Percentiles rank a stretch among this genome's conserved stretches.
phyloP scores from a whole-genome alignment of 495 filamentous ascomycete genomes.

The Penicillium canariense region DNA sequence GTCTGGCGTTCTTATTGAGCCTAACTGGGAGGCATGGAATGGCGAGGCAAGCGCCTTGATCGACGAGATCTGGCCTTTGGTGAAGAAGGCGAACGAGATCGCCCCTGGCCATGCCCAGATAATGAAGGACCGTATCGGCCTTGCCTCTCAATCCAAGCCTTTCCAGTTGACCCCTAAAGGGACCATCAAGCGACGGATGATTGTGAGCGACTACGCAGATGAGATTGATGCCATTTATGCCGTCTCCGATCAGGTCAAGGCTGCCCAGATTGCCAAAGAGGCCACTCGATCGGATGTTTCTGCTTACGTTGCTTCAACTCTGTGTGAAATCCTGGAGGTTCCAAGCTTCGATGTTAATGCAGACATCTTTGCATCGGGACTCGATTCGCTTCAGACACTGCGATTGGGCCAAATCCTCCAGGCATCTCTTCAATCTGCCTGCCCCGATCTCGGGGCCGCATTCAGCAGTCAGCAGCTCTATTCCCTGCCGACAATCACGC shows the following conservation, averaged over 20 bases:
- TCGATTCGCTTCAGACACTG: conserved; percentile 18
- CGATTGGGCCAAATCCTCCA: conserved; percentile 10
- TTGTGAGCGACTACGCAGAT: conserved; percentile 44
- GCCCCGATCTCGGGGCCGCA: neutral
- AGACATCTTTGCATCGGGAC: conserved; percentile 15
- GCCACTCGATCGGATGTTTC: neutral
- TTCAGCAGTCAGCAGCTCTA: conserved; percentile 13
- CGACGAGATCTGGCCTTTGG: conserved; percentile 52
- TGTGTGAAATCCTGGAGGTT: conserved; percentile 1
- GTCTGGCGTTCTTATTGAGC: conserved; percentile 8
- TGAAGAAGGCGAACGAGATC: conserved; percentile 25
- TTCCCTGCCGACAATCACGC: conserved; percentile 13
- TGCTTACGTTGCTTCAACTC: neutral
- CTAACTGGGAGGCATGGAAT: conserved; percentile 8
- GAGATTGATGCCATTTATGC: conserved; percentile 50
- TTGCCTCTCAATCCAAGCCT: conserved; percentile 46
- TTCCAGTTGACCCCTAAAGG: conserved; percentile 53
- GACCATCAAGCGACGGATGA: conserved; percentile 45
- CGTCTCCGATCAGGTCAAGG: neutral
- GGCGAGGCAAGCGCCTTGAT: conserved; percentile 53
- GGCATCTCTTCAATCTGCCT: conserved; percentile 5
- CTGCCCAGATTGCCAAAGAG: conserved; percentile 8
- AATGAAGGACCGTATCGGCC: conserved; percentile 5
- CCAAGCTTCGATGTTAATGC: neutral
- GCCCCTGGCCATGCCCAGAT: conserved; percentile 10